A percentile compares a stretch with the other conserved stretches of the same genome.
phyloP scores from a whole-genome alignment of 1,284 basidiomycete species.

The Cronartium quercuum region DNA sequence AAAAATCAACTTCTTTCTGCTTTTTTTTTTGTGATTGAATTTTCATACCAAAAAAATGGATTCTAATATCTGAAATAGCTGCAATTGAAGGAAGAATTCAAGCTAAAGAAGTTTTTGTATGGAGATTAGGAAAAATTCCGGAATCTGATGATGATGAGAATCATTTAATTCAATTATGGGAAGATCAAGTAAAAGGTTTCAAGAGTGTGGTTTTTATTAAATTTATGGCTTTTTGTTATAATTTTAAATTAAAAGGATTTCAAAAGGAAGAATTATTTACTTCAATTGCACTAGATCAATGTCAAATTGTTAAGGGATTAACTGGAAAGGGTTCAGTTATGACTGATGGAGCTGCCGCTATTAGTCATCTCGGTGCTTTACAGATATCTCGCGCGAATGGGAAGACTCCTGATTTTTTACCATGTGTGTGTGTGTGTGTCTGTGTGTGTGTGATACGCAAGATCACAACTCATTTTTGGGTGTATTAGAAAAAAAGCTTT shows the following conservation, averaged over 20 bases:
- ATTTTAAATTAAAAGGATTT: neutral
- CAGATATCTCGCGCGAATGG: neutral
- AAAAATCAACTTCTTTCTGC: neutral
- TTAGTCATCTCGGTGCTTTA: slow-evolving; percentile 20
- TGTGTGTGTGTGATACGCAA: neutral
- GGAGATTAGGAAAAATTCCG: slow-evolving; percentile 2
- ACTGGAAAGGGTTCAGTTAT: slow-evolving; percentile 9
- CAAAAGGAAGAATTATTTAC: neutral
- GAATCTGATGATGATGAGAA: neutral
- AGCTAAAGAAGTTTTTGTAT: slow-evolving; percentile 3
- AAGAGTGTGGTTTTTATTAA: neutral
- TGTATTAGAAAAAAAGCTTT: neutral
- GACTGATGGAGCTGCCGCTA: slow-evolving; percentile 29
- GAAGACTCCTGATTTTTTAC: neutral
- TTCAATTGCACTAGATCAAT: neutral
- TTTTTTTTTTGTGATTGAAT: neutral
- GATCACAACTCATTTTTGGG: neutral
- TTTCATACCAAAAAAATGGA: neutral
- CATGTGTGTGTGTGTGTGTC: neutral
- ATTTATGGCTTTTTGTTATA: slow-evolving; percentile 10
- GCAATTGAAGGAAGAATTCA: slow-evolving; percentile 13
- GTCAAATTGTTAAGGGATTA: neutral
- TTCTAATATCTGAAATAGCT: neutral
- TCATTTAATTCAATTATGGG: slow-evolving; percentile 8
- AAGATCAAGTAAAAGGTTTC: neutral